Evolutionary conservation across 176 grass and related monocot genomes (phyloP).

Genomic region (Lolium perenne): DNA sequence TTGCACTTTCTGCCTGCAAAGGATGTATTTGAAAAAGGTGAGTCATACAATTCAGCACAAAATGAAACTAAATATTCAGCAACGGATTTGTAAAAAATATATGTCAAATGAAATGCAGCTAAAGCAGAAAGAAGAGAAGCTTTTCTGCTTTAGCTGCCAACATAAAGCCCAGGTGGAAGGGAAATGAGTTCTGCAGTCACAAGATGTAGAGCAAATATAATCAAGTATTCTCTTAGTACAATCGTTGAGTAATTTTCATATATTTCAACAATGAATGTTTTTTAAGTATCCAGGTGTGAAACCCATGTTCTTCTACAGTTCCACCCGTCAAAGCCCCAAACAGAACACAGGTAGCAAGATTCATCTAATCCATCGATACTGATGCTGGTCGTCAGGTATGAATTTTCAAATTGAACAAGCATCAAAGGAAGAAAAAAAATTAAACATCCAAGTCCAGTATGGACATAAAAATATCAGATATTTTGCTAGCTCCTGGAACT

Average conservation of each 20-base stretch:
- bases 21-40: neutral
- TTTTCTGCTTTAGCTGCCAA: neutral
- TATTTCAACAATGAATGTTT: neutral
- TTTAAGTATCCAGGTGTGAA: neutral
- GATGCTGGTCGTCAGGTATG: neutral
- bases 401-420: neutral
- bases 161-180: neutral
- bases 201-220: neutral
- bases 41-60: neutral
- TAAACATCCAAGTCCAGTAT: neutral
- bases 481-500: neutral
- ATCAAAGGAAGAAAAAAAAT: slow-evolving; percentile 4
- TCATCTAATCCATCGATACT: neutral
- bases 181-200: neutral
- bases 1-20: slow-evolving; percentile 86
- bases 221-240: neutral
- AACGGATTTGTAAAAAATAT: neutral
- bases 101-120: neutral
- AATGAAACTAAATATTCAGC: neutral
- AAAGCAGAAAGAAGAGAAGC: neutral
- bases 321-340: neutral
- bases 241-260: neutral
- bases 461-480: neutral
- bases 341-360: neutral
- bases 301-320: neutral